A percentile compares a stretch with the other conserved stretches of the same genome.
phyloP scores from a whole-genome alignment of 1,284 basidiomycete species.

The Garcileccinum viscosum region DNA sequence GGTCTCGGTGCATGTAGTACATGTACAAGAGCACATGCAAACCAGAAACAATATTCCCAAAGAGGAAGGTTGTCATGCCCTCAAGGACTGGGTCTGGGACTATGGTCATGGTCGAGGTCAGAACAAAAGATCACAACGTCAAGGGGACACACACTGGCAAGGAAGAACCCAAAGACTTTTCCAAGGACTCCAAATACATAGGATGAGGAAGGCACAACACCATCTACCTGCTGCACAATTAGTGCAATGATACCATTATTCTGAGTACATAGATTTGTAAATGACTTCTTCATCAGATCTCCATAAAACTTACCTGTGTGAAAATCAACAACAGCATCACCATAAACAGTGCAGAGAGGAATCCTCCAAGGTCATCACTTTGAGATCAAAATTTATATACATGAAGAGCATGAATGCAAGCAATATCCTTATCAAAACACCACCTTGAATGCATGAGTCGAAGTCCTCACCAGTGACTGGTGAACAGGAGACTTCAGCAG shows the following conservation, averaged over 20 bases:
- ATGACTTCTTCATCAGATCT: not conserved
- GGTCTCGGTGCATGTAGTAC: conserved; percentile 72
- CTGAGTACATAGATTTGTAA: conserved; percentile 36
- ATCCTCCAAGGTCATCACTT: conserved; percentile 77
- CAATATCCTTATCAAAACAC: conserved; percentile 64
- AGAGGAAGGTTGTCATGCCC: conserved; percentile 83
- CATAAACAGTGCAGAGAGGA: conserved; percentile 80
- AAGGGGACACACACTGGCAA: conserved; percentile 57
- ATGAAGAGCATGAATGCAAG: not conserved
- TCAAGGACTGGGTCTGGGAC: conserved; percentile 80
- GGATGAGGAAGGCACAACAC: conserved; percentile 76
- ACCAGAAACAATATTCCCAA: conserved; percentile 75
- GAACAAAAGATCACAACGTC: not conserved
- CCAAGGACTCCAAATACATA: conserved; percentile 79
- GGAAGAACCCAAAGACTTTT: conserved; percentile 81
- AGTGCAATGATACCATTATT: conserved; percentile 87
- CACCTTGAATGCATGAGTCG: conserved; percentile 85
- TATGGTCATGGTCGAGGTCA: conserved; percentile 2
- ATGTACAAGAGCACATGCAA: conserved; percentile 74
- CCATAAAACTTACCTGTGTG: conserved; percentile 57
- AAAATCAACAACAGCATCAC: conserved; percentile 83
- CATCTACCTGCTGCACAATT: conserved; percentile 76
- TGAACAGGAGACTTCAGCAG: conserved; percentile 80
- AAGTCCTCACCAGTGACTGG: conserved; percentile 74
- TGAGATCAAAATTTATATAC: conserved; percentile 36